Evolutionary conservation across 306 rosid genomes (phyloP), one percentile per base, ranked within the genome.

Genomic region (Cicer bijugum): DNA sequence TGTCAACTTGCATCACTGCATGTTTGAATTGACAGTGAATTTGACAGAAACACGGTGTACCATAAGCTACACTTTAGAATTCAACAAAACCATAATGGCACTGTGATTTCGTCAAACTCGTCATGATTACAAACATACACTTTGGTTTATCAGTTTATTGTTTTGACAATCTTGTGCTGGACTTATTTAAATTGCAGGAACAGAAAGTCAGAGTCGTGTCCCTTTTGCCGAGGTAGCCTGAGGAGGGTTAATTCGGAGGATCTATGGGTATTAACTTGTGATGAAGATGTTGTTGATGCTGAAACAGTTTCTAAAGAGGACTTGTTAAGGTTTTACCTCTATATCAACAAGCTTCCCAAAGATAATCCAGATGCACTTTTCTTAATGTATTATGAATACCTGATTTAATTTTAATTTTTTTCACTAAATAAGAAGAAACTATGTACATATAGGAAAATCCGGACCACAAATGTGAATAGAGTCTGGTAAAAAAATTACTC

Each of bases 161-260:
- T 35, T 74, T 12, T 35, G 39, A 59, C 72, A 52, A 35, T 17
- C 63, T 66, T 38, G 8, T 74, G 66, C 23, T 55, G 62, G 67
- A 58, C 56, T 67, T 72, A 4, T 28, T 60, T 33, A 23, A 67
- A 45, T 63, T 68, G 35, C 86, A 94, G 99, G 99, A 91, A 86
- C 82, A 75, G 83, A 48, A 85, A 84, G 77, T 94, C 99, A 0
- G 88, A 88, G 81, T 92, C 97, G 4, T 94, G 99, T 74, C 99
- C 99, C 0, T 94, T 94, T 81, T 94, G 97, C 65, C 97, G 97
- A 0, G 98, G 98, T 16, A 88, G 88, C 81, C 75, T 94, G 62
- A 91, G 92, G 90, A 87, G 99, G 82, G 99, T 94, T 43, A 89
- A 89, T 76, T 94, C 97, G 0, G 91, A 94, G 73, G 99, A 94